phyloP scores from a whole-genome alignment of 495 filamentous ascomycete genomes.

The Pyrenula aspistea region DNA sequence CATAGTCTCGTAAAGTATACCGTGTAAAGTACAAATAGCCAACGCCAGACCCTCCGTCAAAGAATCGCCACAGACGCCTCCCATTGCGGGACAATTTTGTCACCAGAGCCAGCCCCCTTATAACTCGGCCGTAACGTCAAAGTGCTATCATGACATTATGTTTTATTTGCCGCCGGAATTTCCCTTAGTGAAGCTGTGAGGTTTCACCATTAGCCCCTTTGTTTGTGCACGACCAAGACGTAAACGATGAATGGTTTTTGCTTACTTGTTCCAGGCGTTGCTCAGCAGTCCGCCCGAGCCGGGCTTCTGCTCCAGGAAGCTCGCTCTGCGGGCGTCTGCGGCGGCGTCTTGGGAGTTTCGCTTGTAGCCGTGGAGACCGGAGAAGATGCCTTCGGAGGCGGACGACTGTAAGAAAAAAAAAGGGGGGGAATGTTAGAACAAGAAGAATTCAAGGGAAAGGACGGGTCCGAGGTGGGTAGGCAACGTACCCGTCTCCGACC shows the following conservation, averaged over 20 bases:
- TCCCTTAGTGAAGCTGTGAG: neutral
- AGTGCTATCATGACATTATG: neutral
- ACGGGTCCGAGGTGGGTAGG: neutral
- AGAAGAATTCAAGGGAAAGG: neutral
- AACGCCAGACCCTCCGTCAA: too few species aligned
- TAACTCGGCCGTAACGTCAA: neutral
- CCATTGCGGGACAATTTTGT: neutral
- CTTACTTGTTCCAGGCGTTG: neutral
- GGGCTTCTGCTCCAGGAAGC: slow-evolving; percentile 1
- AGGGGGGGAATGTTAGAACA: neutral
- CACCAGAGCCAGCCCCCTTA: neutral
- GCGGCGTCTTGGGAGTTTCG: neutral
- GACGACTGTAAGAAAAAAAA: neutral
- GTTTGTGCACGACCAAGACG: too few species aligned
- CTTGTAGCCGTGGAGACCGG: neutral
- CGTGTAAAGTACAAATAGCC: too few species aligned
- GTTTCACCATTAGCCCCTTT: too few species aligned
- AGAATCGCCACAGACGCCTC: too few species aligned
- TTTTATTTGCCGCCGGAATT: neutral
- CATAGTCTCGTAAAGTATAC: too few species aligned
- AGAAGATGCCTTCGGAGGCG: neutral
- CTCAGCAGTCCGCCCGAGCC: neutral
- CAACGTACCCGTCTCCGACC: slow-evolving; percentile 1
- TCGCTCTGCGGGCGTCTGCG: neutral
- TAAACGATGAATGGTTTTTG: neutral